Conservation (phyloP, 1,284 basidiomycete species). For the Retiboletus fuscus region DNA sequence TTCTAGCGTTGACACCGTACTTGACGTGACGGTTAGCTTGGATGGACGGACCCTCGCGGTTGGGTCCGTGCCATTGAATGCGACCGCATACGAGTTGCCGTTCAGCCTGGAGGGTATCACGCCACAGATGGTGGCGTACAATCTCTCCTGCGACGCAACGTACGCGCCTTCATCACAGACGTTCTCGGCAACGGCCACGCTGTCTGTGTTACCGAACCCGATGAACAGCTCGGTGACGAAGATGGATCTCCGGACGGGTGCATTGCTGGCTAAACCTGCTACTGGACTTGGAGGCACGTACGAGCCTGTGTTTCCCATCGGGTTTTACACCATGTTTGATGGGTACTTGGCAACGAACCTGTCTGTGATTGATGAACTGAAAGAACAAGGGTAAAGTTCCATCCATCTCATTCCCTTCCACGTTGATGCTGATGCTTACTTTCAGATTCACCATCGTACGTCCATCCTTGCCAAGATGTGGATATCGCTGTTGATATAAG, state of each 20-base stretch:
- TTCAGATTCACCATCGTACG: constrained; percentile 51
- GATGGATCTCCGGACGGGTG: constrained; percentile 77
- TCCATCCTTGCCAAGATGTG: background rate
- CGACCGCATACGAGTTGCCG: constrained; percentile 41
- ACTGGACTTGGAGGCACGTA: constrained; percentile 62
- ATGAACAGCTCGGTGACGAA: constrained; percentile 70
- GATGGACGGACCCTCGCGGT: constrained; percentile 39
- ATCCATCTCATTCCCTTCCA: background rate
- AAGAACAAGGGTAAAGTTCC: constrained; percentile 66
- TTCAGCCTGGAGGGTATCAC: constrained; percentile 42
- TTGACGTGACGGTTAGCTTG: constrained; percentile 44
- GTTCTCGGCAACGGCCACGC: constrained; percentile 59
- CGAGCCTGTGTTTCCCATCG: constrained; percentile 74
- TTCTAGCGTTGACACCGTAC: background rate
- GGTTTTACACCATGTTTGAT: constrained; percentile 76
- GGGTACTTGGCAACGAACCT: constrained; percentile 67
- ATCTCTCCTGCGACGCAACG: constrained; percentile 42
- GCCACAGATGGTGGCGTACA: constrained; percentile 43
- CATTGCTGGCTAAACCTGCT: constrained; percentile 67
- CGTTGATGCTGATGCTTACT: constrained; percentile 5
- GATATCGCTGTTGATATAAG: constrained; percentile 13
- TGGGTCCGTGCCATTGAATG: constrained; percentile 46
- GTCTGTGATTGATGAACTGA: constrained; percentile 66
- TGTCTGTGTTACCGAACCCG: constrained; percentile 71
- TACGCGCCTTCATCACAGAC: constrained; percentile 51